A percentile compares a stretch with the other conserved stretches of the same genome.
These are phyloP conservation scores for Exophiala xenobiotica DNA, from an alignment of 2,329 filamentous ascomycete species.

Conservation along the genomic window DNA sequence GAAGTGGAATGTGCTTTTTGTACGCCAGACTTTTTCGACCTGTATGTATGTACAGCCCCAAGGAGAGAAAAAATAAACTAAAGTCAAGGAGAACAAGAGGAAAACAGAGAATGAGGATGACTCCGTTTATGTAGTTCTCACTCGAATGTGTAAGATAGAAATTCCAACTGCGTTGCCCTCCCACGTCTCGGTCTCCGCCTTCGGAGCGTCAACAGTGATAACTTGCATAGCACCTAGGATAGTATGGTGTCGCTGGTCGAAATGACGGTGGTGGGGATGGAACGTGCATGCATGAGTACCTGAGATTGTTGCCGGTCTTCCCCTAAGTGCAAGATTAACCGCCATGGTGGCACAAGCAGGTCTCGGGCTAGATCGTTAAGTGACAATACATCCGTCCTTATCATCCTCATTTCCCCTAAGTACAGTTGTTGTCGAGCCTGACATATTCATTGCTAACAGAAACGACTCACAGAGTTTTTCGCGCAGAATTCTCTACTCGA, in stretches of 20 bases:
- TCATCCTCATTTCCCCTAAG: slow-evolving; percentile 27
- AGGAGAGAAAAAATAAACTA: neutral
- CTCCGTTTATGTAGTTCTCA: too few species aligned
- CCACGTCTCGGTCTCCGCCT: too few species aligned
- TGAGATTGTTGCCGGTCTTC: slow-evolving; percentile 2
- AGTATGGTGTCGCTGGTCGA: too few species aligned
- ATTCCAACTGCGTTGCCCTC: too few species aligned
- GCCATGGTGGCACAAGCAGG: slow-evolving; percentile 7
- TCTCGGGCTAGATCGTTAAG: slow-evolving; percentile 26
- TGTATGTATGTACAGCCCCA: too few species aligned
- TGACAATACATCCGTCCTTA: slow-evolving; percentile 25
- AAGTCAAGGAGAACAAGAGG: neutral
- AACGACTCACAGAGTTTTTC: neutral
- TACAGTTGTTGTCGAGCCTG: slow-evolving; percentile 26
- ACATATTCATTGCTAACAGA: slow-evolving; percentile 24
- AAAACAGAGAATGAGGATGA: neutral
- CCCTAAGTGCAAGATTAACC: slow-evolving; percentile 33
- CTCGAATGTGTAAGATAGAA: neutral
- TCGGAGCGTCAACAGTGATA: too few species aligned
- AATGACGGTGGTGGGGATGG: slow-evolving; percentile 4
- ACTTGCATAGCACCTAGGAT: too few species aligned
- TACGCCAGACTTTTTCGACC: neutral
- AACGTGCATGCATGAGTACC: neutral
- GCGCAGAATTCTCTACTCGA: neutral
- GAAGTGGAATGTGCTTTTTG: neutral